Evolutionary conservation across 2,329 filamentous ascomycete genomes (phyloP), one percentile per base, ranked within the genome.

Genomic region (Diaporthe eres): DNA sequence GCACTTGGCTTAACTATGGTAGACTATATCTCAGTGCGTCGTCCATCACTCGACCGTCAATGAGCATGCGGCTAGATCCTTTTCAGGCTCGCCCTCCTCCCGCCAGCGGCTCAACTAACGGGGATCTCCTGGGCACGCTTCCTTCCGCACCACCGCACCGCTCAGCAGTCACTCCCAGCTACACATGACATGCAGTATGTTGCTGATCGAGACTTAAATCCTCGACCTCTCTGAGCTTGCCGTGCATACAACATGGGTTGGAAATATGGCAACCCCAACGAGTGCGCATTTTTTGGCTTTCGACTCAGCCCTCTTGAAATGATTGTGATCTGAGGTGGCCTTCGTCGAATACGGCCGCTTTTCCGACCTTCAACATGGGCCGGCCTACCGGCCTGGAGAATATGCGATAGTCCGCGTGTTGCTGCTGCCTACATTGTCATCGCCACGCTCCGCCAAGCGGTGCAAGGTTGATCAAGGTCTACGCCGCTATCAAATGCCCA

Each of bases 11-110:
- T 34, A 13, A 39, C 37, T 39, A 13, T 13, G 37, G 37, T 39
- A 39, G 37, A 39, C 37, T 39, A 28, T 19, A 51, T 53, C 65
- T 53, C 47, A 42, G 6, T 12, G 17, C 47, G 47, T 12, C 65
- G 47, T 47, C 34, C 63, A 37, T 68, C 47, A 34, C 44, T 61
- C 70, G 6, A 42, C 39, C 57, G 39, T 39, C 70, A 61, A 51
- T 31, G 42, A 10, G 47, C 63, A 68, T 68, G 47, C 44, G 63
- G 63, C 63, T 68, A 53, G 63, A 49, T 68, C 63, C 47, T 68
- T 53, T 47, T 39, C 28, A 68, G 19, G 63, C 47, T 39, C 55
- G 42, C 47, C 42, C 13, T 22, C 25, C 31, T 72, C 42, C 34
- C 55, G 57, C 28, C 70, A 49, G 70, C 55, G 42, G 70, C 55